Conservation (phyloP, 257 asterid genomes). For the Solanum tarapatanum region DNA sequence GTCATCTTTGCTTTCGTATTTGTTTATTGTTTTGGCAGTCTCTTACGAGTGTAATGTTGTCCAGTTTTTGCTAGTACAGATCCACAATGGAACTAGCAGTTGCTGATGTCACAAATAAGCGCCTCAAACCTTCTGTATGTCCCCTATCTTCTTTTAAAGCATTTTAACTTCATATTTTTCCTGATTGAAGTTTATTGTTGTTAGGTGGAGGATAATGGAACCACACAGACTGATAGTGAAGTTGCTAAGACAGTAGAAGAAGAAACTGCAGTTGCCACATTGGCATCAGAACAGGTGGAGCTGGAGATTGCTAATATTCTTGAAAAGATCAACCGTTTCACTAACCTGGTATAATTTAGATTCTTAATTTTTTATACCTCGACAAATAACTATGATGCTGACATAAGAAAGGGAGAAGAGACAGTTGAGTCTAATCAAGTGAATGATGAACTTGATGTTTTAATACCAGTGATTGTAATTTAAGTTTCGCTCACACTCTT, state of each 20-base stretch:
- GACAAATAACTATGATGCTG: background rate
- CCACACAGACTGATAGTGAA: conserved; percentile 22
- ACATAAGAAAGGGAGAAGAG: background rate
- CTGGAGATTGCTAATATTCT: conserved; percentile 66
- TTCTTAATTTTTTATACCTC: background rate
- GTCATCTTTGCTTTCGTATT: background rate
- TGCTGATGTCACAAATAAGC: conserved; percentile 27
- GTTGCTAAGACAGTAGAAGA: conserved; percentile 30
- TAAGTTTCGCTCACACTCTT: background rate
- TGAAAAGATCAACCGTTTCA: conserved; percentile 61
- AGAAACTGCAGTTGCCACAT: conserved; percentile 30
- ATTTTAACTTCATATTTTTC: conserved; percentile 3
- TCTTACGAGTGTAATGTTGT: background rate
- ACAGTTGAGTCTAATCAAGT: background rate
- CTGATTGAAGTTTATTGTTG: background rate
- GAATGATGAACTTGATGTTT: background rate
- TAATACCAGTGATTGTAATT: background rate
- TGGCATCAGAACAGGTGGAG: conserved; percentile 56
- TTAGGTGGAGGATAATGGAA: conserved; percentile 28
- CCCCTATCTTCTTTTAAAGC: conserved; percentile 6
- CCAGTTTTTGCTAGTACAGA: background rate
- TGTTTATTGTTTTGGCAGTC: background rate
- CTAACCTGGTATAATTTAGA: conserved; percentile 50
- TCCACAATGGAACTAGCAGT: conserved; percentile 40
- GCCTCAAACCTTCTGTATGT: conserved; percentile 52